A percentile compares a stretch with the other conserved stretches of the same genome.
These are phyloP conservation scores for Isatis tinctoria DNA, from an alignment of 345 rosid genomes.

Conservation along the genomic window DNA sequence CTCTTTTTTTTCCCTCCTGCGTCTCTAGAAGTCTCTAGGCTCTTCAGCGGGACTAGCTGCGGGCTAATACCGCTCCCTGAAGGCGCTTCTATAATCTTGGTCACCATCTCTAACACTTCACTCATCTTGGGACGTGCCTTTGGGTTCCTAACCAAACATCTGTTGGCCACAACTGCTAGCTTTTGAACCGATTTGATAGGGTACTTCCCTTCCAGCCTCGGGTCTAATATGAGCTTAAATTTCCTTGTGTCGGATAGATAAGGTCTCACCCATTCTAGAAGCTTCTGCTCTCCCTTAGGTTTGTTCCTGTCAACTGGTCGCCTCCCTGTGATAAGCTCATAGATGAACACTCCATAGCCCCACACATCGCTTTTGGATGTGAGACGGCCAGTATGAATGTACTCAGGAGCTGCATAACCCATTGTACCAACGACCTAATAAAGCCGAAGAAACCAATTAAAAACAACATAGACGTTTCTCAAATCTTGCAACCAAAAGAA, in stretches of 20 bases:
- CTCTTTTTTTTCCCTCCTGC: constrained; percentile 33
- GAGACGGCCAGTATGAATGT: constrained; percentile 75
- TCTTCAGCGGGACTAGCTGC: constrained; percentile 39
- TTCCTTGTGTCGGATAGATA: constrained; percentile 54
- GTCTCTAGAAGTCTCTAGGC: constrained; percentile 24
- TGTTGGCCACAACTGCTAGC: constrained; percentile 68
- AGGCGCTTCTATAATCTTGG: constrained; percentile 43
- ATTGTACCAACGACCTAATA: constrained; percentile 82
- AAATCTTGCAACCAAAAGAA: not conserved
- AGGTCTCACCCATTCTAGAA: constrained; percentile 83
- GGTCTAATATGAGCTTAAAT: constrained; percentile 61
- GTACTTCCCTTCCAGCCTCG: constrained; percentile 56
- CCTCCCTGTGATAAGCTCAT: constrained; percentile 86
- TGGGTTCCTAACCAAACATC: constrained; percentile 64
- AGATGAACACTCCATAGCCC: constrained; percentile 94
- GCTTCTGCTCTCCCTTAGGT: constrained; percentile 81
- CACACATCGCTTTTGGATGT: constrained; percentile 85
- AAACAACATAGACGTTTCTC: not conserved
- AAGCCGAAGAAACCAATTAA: not conserved
- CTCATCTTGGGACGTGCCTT: constrained; percentile 91
- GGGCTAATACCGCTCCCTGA: constrained; percentile 33
- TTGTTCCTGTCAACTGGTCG: constrained; percentile 73
- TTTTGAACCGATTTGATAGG: constrained; percentile 46
- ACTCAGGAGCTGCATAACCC: constrained; percentile 95
- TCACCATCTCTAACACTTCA: constrained; percentile 74